Evolutionary conservation across 2,329 filamentous ascomycete species (phyloP), one percentile per base, ranked within the genome.

Genomic region (Paecilomyces sp.): DNA sequence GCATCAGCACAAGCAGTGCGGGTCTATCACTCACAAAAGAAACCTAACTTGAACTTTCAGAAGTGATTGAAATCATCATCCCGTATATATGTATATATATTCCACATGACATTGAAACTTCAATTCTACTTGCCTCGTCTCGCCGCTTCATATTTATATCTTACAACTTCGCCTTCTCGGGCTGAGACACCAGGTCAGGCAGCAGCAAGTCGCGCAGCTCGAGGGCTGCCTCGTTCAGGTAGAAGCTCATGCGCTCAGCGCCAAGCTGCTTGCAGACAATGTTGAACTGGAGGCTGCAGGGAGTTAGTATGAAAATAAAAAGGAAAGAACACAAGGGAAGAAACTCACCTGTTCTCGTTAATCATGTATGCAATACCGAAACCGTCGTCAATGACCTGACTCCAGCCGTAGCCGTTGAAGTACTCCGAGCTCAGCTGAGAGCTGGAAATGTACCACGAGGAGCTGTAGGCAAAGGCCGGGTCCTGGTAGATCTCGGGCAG

Each of bases 321-420:
- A 50, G 54, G 50, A 30, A 28, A 36, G 31, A 25, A 59, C 25
- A 2, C 31, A 25, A 28, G 52, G 51, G 22, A 12, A 50, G 52
- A 25, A 33, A 70, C 80, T 76, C 73, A 91, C 88, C 86, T 92
- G 77, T 97, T 96, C 83, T 97, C 93, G 74, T 99, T 99, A 76
- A 99, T 97, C 94, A 99, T 99, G 76, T 99, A 99, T 47, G 94
- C 94, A 72, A 99, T 96, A 65, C 94, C 94, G 78, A 94, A 99
- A 31, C 94, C 94, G 62, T 89, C 90, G 71, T 97, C 92, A 58
- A 97, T 89, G 57, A 99, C 94, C 80, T 99, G 93, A 72, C 90
- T 94, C 94, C 94, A 99, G 54, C 94, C 94, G 77, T 99, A 99
- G 25, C 95, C 94, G 74, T 99, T 99, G 79, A 97, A 99, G 82